Evolutionary conservation across 768 basidiomycete genomes (phyloP).

Genomic region (Chiua virens): DNA sequence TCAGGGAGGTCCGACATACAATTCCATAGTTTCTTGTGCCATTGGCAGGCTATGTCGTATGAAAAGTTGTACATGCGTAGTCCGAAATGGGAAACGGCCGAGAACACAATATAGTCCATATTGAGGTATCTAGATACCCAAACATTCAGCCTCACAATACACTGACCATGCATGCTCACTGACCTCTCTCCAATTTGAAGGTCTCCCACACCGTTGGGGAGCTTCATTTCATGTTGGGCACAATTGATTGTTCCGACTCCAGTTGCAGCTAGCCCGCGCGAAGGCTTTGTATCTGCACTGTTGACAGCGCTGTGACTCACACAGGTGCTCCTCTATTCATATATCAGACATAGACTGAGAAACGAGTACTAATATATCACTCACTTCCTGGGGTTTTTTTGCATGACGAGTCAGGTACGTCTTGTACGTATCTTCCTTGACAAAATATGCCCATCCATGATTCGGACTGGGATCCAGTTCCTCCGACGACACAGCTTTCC

Average conservation of each 20-base stretch:
- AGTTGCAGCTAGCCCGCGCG: background rate
- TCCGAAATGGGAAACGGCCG: background rate
- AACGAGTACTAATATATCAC: too few species aligned
- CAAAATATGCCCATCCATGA: too few species aligned
- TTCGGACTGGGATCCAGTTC: too few species aligned
- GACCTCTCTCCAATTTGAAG: conserved; percentile 2
- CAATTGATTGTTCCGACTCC: background rate
- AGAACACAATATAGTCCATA: background rate
- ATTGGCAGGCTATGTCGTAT: background rate
- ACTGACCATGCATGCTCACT: background rate
- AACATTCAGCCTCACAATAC: background rate
- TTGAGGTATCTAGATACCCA: background rate
- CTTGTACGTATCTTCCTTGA: too few species aligned
- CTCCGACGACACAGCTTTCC: too few species aligned
- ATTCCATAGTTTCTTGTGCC: background rate
- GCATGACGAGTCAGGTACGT: too few species aligned
- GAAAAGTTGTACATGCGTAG: background rate
- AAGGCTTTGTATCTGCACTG: background rate
- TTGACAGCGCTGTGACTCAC: too few species aligned
- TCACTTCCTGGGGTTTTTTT: too few species aligned
- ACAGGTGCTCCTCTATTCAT: too few species aligned
- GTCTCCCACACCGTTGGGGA: background rate
- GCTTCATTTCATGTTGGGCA: background rate
- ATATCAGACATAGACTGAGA: too few species aligned
- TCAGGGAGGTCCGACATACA: background rate